Conservation (phyloP, 306 rosid genomes). For the Fragaria iinumae region DNA sequence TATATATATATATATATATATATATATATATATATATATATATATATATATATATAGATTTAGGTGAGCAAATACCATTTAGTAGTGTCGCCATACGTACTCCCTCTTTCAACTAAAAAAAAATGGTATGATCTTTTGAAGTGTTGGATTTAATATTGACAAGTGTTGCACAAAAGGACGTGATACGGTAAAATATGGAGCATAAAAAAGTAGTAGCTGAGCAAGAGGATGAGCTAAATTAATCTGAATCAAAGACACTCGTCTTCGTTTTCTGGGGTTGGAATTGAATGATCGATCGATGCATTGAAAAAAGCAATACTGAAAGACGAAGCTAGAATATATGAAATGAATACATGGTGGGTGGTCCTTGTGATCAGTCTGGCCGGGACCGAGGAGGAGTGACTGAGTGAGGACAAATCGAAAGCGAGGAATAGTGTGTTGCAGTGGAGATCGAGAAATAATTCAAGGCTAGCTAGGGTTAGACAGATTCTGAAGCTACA, state of each 20-base stretch:
- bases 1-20: too few species aligned
- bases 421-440: conserved; percentile 16
- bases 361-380: conserved; percentile 3
- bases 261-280: background rate
- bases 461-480: background rate
- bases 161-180: background rate
- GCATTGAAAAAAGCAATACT: background rate
- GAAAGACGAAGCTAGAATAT: background rate
- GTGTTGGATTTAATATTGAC: too few species aligned
- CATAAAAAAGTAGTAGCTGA: background rate
- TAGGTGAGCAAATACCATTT: too few species aligned
- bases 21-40: too few species aligned
- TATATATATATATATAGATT: too few species aligned
- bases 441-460: conserved; percentile 13
- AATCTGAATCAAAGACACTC: background rate
- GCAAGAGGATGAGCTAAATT: background rate
- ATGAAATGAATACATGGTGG: background rate
- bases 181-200: background rate
- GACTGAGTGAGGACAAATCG: conserved; percentile 4
- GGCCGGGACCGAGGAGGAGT: background rate
- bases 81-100: too few species aligned
- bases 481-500: conserved; percentile 33
- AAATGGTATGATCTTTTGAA: too few species aligned
- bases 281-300: background rate
- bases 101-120: too few species aligned